Evolutionary conservation across 177 flowering plant genomes (phyloP), one percentile per base, ranked within the genome.

Genomic region (Vitis hybrid): DNA sequence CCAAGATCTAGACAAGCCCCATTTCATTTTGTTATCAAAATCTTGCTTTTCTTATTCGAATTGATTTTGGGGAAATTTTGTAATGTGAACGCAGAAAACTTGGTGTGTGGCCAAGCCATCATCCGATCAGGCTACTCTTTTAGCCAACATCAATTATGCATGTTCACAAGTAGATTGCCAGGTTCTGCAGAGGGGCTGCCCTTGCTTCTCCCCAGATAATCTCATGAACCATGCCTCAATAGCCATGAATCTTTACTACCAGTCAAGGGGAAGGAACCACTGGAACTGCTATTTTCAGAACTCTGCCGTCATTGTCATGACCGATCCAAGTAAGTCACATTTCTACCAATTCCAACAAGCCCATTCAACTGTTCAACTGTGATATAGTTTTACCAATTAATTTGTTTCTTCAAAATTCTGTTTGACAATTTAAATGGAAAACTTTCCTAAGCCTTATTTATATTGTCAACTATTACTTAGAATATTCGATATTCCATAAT

Each of bases 91-190:
- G 72, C 84, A 90, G 89, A 89, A 85, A 82, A 89, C 91, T 8
- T 91, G 97, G 97, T 89, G 97, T 65, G 87, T 89, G 68, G 92
- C 94, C 1, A 91, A 88, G 78, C 97, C 94, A 9, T 89, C 91
- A 10, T 79, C 94, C 1, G 87, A 87, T 33, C 70, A 78, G 12
- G 78, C 74, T 10, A 68, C 83, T 4, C 83, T 91, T 16, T 2
- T 51, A 7, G 81, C 60, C 2, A 91, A 91, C 77, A 74, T 91
- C 10, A 75, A 87, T 62, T 91, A 75, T 53, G 92, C 90, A 5
- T 91, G 97, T 67, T 67, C 88, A 10, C 86, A 88, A 18, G 90
- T 89, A 14, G 89, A 91, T 61, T 91, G 97, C 77, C 65, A 66
- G 26, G 16, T 84, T 15, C 33, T 89, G 60, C 75, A 71, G n/a